Evolutionary conservation across 495 filamentous ascomycete species (phyloP).

Genomic region (Podospora anserina): DNA sequence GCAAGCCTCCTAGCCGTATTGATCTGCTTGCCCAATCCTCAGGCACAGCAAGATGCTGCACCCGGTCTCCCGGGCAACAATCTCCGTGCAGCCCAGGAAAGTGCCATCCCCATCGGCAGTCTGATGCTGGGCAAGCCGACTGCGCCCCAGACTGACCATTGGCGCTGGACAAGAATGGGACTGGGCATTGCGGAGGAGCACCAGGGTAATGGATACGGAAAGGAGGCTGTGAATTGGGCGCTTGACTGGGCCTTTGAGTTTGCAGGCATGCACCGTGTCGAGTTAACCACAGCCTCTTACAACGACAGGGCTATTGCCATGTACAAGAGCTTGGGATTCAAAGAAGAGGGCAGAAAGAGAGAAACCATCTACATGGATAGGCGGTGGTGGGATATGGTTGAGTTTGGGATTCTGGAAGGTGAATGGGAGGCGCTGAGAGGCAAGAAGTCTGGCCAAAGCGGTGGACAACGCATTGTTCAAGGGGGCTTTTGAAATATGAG

Average conservation of each 20-base stretch:
- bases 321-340: slow-evolving; percentile 46
- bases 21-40: slow-evolving; percentile 29
- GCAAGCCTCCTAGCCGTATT: slow-evolving; percentile 29
- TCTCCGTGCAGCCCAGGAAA: slow-evolving; percentile 5
- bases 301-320: slow-evolving; percentile 40
- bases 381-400: slow-evolving; percentile 40
- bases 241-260: slow-evolving; percentile 44
- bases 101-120: slow-evolving; percentile 26
- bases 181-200: slow-evolving; percentile 34
- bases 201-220: slow-evolving; percentile 46
- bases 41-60: neutral
- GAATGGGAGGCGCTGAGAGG: slow-evolving; percentile 34
- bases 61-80: neutral
- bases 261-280: slow-evolving; percentile 41
- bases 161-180: slow-evolving; percentile 35
- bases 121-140: slow-evolving; percentile 22
- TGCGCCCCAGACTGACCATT: slow-evolving; percentile 23
- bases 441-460: neutral
- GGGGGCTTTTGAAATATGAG: no score
- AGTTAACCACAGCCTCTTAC: slow-evolving; percentile 34
- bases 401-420: slow-evolving; percentile 40
- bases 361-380: slow-evolving; percentile 41
- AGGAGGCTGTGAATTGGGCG: slow-evolving; percentile 47
- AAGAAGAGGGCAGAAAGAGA: slow-evolving; percentile 38
- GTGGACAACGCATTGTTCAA: no score